Conservation (phyloP, 768 basidiomycete genomes). For the Mycena olivaceomarginata region DNA sequence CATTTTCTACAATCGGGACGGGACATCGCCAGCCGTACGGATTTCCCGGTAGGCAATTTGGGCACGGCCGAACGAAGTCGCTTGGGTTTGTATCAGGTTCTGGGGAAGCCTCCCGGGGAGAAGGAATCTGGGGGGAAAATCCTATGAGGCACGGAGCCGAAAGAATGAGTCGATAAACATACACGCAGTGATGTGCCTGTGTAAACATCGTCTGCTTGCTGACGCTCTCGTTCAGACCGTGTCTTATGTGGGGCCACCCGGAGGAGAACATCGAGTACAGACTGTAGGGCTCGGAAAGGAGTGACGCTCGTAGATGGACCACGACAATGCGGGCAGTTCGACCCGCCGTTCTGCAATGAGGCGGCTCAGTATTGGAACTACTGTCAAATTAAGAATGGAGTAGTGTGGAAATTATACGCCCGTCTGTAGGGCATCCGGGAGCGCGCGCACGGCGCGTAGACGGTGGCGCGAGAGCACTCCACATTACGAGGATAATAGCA, state of each 20-base stretch:
- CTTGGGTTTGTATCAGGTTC: slow-evolving; percentile 82
- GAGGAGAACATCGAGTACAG: slow-evolving; percentile 82
- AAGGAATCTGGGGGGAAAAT: slow-evolving; percentile 73
- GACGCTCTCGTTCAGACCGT: slow-evolving; percentile 81
- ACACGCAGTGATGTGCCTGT: slow-evolving; percentile 80
- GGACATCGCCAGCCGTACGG: slow-evolving; percentile 88
- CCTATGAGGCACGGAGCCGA: slow-evolving; percentile 28
- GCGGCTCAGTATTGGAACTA: slow-evolving; percentile 40
- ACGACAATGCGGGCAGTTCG: slow-evolving; percentile 90
- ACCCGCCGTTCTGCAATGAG: slow-evolving; percentile 83
- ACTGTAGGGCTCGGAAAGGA: slow-evolving; percentile 84
- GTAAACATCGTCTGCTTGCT: slow-evolving; percentile 91
- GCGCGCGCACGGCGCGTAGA: slow-evolving; percentile 32
- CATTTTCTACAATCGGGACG: slow-evolving; percentile 84
- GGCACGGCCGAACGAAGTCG: slow-evolving; percentile 86
- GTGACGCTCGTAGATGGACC: slow-evolving; percentile 79
- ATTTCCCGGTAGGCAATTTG: slow-evolving; percentile 84
- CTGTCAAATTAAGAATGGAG: background rate
- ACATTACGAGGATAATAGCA: slow-evolving; percentile 4
- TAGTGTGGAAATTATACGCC: background rate
- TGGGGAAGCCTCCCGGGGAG: slow-evolving; percentile 85
- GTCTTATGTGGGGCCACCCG: slow-evolving; percentile 82
- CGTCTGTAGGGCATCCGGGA: background rate
- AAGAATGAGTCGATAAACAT: slow-evolving; percentile 47
- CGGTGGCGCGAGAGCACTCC: slow-evolving; percentile 13